Evolutionary conservation across 305 asterid species (phyloP), one percentile per base, ranked within the genome.

Genomic region (Rubia peregrina): DNA sequence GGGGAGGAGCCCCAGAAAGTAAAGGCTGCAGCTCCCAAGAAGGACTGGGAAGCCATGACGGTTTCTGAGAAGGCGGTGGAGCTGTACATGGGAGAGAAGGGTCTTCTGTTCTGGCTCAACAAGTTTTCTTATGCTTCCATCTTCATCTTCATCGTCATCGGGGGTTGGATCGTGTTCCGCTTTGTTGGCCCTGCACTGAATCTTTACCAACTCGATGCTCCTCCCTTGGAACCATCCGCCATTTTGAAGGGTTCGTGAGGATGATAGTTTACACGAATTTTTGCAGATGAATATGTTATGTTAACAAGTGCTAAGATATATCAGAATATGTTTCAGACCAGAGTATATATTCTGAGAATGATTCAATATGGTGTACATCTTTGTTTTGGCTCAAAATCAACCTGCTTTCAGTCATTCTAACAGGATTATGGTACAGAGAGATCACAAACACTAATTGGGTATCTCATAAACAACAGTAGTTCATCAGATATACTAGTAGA

Each of bases 111-210:
- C 73, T 92, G 97, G 98, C 90, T 92, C n/a, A 92, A 90, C 83
- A 92, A 92, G 79, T 86, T 90, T 68, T 93, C 97, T 6, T 90
- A 90, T 74, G 98, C 96, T 42, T 92, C 96, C 30, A n/a, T n/a
- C n/a, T n/a, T n/a, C 30, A 92, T 90, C 68, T 92, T 76, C 78
- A 87, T 92, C 43, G 77, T 90, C 6, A 92, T 92, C 9, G 96
- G 97, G 33, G 97, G 91, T 12, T 92, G 97, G 98, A 86, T 92
- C 51, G 9, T 85, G 40, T 92, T 92, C 82, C 89, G 96, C 14
- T 89, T 90, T 46, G 90, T 90, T 5, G 97, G 96, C 14, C 96
- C 97, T 0, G 86, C 93, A 6, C 87, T 92, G 6, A 83, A 89
- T 74, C 73, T 92, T 69, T 90, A 90, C 77, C 96, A 90, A 89